phyloP scores from a whole-genome alignment of 768 basidiomycete species.

The Tephrocybe rancida region DNA sequence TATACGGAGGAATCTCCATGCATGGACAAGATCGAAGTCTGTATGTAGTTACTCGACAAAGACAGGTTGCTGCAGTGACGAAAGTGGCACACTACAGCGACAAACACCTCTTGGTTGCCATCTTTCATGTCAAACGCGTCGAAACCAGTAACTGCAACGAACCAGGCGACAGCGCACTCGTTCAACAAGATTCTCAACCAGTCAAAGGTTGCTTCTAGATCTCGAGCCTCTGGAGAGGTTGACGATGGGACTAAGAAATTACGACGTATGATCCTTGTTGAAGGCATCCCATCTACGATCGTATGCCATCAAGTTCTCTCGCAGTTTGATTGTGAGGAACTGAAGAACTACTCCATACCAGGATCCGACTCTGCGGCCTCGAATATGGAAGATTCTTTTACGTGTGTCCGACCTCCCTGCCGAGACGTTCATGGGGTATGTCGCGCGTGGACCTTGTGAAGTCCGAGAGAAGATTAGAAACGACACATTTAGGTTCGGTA shows the following conservation, averaged over 20 bases:
- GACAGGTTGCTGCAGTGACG: not conserved
- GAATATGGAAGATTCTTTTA: constrained; percentile 94
- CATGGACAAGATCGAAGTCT: not conserved
- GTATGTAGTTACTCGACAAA: too few relatives aligned
- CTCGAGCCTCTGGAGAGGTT: constrained; percentile 57
- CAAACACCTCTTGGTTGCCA: constrained; percentile 10
- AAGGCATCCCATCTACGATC: constrained; percentile 80
- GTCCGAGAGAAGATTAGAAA: constrained; percentile 93
- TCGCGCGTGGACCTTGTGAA: constrained; percentile 82
- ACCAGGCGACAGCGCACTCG: constrained; percentile 58
- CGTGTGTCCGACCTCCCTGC: constrained; percentile 80
- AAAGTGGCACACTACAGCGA: not conserved
- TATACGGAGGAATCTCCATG: constrained; percentile 80
- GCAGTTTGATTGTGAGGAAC: not conserved
- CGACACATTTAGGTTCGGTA: constrained; percentile 85
- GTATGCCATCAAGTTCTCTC: constrained; percentile 44
- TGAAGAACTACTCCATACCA: constrained; percentile 4
- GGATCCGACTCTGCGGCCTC: constrained; percentile 85
- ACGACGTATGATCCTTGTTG: constrained; percentile 84
- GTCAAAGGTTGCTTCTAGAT: constrained; percentile 64
- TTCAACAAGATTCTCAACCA: constrained; percentile 82
- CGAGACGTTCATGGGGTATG: constrained; percentile 75
- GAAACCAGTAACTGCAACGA: constrained; percentile 14
- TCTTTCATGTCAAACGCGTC: constrained; percentile 11
- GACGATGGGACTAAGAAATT: constrained; percentile 88